A percentile compares a stretch with the other conserved stretches of the same genome.
Conservation (phyloP, 2,329 filamentous ascomycete species). For the Sporothrix inflata region DNA sequence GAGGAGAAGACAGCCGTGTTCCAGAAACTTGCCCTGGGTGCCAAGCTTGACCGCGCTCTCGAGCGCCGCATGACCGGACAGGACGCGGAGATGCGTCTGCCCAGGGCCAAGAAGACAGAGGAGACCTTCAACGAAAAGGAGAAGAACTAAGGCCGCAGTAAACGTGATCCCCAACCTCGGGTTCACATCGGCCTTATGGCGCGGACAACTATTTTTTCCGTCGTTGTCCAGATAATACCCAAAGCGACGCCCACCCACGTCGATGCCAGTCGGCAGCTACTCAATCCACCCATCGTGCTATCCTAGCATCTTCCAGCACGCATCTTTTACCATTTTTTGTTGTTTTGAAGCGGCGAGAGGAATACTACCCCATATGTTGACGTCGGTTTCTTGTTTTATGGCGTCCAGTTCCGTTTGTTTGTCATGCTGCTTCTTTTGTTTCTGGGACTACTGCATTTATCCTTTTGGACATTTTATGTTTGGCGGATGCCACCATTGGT, state of each 20-base stretch:
- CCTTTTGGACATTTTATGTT: background rate
- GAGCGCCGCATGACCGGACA: constrained; percentile 84
- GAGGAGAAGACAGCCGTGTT: constrained; percentile 81
- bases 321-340: background rate
- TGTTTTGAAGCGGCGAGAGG: background rate
- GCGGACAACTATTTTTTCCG: background rate
- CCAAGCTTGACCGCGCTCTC: constrained; percentile 87
- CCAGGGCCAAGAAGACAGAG: constrained; percentile 40
- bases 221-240: constrained; percentile 8
- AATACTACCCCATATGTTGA: constrained; percentile 2
- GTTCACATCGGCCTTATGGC: background rate
- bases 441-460: constrained; percentile 12
- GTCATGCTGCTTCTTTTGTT: background rate
- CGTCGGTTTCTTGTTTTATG: background rate
- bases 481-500: background rate
- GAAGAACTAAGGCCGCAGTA: constrained; percentile 35
- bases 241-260: background rate
- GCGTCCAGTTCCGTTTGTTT: background rate
- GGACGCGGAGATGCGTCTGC: constrained; percentile 77
- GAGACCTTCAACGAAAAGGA: constrained; percentile 42
- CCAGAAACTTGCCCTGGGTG: constrained; percentile 83
- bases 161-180: background rate
- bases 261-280: background rate
- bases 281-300: background rate
- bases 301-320: no score